Conservation (phyloP, 208 protist species). For the Trypanosoma vivax region DNA sequence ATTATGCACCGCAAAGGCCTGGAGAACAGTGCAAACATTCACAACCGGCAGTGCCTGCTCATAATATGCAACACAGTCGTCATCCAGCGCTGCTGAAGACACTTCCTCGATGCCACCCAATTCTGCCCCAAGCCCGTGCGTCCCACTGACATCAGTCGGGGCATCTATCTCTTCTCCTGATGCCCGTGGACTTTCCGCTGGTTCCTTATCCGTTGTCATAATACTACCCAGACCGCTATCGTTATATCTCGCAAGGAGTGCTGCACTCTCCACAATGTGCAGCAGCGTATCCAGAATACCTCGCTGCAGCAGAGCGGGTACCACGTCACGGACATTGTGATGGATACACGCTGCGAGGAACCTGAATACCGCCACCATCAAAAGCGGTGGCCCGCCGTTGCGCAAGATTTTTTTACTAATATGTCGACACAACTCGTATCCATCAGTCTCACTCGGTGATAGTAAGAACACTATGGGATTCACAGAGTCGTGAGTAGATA, state of each 20-base stretch:
- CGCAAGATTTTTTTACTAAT: constrained; percentile 32
- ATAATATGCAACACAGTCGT: constrained; percentile 16
- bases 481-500: constrained; percentile 31
- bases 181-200: neutral
- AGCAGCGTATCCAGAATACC: constrained; percentile 61
- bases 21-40: constrained; percentile 37
- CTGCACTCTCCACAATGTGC: constrained; percentile 30
- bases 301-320: constrained; percentile 66
- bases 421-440: constrained; percentile 18
- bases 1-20: constrained; percentile 81
- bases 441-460: constrained; percentile 24
- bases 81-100: neutral
- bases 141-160: neutral
- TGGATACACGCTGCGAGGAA: constrained; percentile 72
- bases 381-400: constrained; percentile 48
- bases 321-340: constrained; percentile 80
- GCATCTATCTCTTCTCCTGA: neutral
- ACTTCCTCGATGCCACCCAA: neutral
- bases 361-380: constrained; percentile 36
- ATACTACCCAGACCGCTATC: no score
- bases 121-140: neutral
- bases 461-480: constrained; percentile 60
- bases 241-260: constrained; percentile 12
- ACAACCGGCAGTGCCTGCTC: constrained; percentile 22
- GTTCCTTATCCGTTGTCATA: no score